Evolutionary conservation across 179 eudicot genomes (phyloP), one percentile per base, ranked within the genome.

Genomic region (Pouteria campechiana): DNA sequence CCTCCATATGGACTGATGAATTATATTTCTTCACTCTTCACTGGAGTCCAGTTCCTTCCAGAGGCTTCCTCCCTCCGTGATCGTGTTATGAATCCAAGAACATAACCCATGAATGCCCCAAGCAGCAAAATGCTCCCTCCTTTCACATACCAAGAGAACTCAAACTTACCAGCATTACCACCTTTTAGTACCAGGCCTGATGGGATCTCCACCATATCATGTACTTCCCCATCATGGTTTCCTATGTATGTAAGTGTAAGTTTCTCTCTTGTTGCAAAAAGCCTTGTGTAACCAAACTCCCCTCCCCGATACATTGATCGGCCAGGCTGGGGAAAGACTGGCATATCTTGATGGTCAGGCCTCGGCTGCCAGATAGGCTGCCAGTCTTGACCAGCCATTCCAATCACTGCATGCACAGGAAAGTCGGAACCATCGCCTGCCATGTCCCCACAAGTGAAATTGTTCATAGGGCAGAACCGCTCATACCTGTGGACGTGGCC

Each of bases 381-480:
- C 96, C 96, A 92, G 46, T 92, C 99, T 43, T 79, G 94, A 7
- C 99, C 99, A 0, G 73, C 99, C 99, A 92, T 92, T 19, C 99
- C 99, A 35, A 92, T 92, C 47, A 87, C 99, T 41, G 73, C 52
- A 41, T 92, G 99, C 41, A 80, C 85, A 0, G 96, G 92, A 34
- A 55, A 68, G 14, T 61, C 47, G 31, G 60, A 54, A 24, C 73
- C 70, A 7, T 70, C 38, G 28, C 6, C 9, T 33, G 56, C 85
- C 62, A 55, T 38, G 27, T 41, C 47, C 50, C 79, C 96, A 46
- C 99, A 92, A 3, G 81, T 80, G 63, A 52, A 77, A 24, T 92
- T 92, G 36, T 80, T 83, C 51, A 92, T 14, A 3, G 99, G 94
- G 32, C 99, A 92, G 56, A 92, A 92, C 32, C 99, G 75, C 52